Evolutionary conservation across 768 basidiomycete genomes (phyloP).

Genomic region (Guyanaporus albipodus): DNA sequence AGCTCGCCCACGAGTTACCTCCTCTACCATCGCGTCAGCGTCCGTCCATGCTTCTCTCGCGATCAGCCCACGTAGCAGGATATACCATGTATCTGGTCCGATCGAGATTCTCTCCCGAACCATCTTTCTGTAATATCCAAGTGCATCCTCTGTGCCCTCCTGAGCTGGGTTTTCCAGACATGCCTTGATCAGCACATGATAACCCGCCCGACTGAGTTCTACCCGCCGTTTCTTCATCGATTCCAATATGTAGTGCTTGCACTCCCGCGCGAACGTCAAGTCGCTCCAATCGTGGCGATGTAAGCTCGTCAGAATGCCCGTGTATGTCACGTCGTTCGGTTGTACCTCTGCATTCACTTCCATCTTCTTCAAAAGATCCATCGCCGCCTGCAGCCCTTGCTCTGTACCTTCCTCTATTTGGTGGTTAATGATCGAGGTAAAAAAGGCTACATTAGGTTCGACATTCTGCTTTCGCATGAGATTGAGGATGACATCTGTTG

Average conservation of each 20-base stretch:
- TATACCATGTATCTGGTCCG: conserved; percentile 69
- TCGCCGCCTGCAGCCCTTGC: conserved; percentile 53
- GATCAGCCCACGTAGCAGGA: conserved; percentile 65
- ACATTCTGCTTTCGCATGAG: conserved; percentile 78
- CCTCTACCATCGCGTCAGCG: conserved; percentile 56
- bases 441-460: conserved; percentile 69
- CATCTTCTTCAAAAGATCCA: conserved; percentile 74
- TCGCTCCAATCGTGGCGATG: conserved; percentile 56
- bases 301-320: conserved; percentile 69
- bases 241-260: conserved; percentile 46
- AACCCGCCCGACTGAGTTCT: conserved; percentile 57
- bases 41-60: conserved; percentile 54
- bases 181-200: conserved; percentile 73
- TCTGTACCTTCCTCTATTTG: conserved; percentile 57
- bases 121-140: conserved; percentile 64
- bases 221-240: conserved; percentile 58
- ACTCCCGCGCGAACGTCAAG: conserved; percentile 40
- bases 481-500: conserved; percentile 56
- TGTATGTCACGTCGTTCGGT: conserved; percentile 84
- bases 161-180: conserved; percentile 51
- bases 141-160: conserved; percentile 50
- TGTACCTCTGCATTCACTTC: conserved; percentile 47
- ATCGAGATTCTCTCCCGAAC: conserved; percentile 41
- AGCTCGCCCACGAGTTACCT: conserved; percentile 51
- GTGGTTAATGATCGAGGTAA: conserved; percentile 75